Base-by-base conservation (phyloP, 768 basidiomycete species). In the Suillus subalutaceus region DNA sequence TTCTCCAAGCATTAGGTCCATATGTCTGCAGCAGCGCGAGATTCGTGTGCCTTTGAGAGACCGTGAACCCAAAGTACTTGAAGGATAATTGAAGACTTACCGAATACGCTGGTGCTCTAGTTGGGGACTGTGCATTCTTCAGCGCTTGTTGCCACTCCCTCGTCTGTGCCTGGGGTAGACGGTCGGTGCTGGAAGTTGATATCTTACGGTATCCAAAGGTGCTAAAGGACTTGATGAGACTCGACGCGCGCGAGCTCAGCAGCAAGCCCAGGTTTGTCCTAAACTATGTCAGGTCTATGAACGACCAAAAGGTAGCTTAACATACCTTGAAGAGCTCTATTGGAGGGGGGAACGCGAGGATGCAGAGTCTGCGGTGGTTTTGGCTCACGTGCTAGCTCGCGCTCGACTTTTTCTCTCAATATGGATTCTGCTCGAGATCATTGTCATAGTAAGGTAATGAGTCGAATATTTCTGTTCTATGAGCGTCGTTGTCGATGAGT, bases 391-490 rank as follows among this genome's bases (percentile, higher is more conserved):
- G 88, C 88, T 48, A 95, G 78, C 74, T 94, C 93, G 69, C 82
- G 82, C 64, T 92, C 90, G 18, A 94, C 93, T 74, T 89, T 90
- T 73, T 88, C 85, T 74, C 85, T 88, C 46, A 95, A 81, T 46
- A 83, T 72, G 93, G 92, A 66, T 85, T 86, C 64, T 85, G 85
- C 67, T 94, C 91, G 62, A 96, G 84, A 75, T 97, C 94, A 75
- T 95, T 93, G 81, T 98, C 96, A 73, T 93, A 95, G 80, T 97
- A 98, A 20, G 96, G 96, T 68, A 97, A 83, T 32, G 94, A 92
- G 78, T 97, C 95, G 70, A 94, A 87, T 44, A 90, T 81, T 32
- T 56, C 53, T 23, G 69, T 69, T 46, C 61, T 66, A 44, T 64
- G 65, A 65, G 68, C 62, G 41, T 40, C 59, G 64, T 70, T 48